Evolutionary conservation across 192 early-diverging fungal species (phyloP).

Genomic region (Chytriomyces sp.): DNA sequence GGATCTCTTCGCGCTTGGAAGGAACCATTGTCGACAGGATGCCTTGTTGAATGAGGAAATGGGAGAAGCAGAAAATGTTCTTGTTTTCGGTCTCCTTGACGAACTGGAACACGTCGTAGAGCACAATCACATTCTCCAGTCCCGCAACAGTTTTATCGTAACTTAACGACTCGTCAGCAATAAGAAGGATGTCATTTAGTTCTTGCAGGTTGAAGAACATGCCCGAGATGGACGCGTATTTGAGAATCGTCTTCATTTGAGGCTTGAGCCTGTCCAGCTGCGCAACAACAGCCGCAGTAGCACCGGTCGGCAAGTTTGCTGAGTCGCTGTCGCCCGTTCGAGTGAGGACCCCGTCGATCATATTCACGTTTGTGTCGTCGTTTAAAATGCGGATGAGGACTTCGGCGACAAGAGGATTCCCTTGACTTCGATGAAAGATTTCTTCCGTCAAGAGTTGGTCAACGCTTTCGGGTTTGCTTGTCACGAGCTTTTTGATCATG

Average conservation of each 20-base stretch:
- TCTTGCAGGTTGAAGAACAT: slow-evolving; percentile 29
- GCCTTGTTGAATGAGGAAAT: slow-evolving; percentile 40
- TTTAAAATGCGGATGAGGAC: slow-evolving; percentile 30
- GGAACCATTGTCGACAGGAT: slow-evolving; percentile 35
- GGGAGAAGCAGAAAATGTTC: slow-evolving; percentile 23
- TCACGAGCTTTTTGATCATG: slow-evolving; percentile 14
- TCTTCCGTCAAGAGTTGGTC: slow-evolving; percentile 4
- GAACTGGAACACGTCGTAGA: slow-evolving; percentile 29
- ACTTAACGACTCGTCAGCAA: background rate
- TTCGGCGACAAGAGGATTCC: slow-evolving; percentile 30
- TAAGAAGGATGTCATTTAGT: slow-evolving; percentile 25
- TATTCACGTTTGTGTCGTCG: slow-evolving; percentile 19
- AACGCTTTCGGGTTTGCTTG: background rate
- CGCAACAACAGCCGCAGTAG: slow-evolving; percentile 32
- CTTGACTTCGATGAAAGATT: slow-evolving; percentile 29
- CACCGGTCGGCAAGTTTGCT: slow-evolving; percentile 21
- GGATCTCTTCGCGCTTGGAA: slow-evolving; percentile 35
- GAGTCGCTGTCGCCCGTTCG: slow-evolving; percentile 4
- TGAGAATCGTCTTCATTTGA: slow-evolving; percentile 27
- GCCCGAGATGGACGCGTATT: slow-evolving; percentile 35
- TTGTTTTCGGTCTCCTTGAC: slow-evolving; percentile 13
- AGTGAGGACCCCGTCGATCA: slow-evolving; percentile 6
- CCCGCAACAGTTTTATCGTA: slow-evolving; percentile 18
- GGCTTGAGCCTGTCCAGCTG: slow-evolving; percentile 32
- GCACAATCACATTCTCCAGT: slow-evolving; percentile 1